These are phyloP conservation scores for Aspergillus neoniger DNA, from an alignment of 2,329 filamentous ascomycete genomes.

Conservation along the genomic window DNA sequence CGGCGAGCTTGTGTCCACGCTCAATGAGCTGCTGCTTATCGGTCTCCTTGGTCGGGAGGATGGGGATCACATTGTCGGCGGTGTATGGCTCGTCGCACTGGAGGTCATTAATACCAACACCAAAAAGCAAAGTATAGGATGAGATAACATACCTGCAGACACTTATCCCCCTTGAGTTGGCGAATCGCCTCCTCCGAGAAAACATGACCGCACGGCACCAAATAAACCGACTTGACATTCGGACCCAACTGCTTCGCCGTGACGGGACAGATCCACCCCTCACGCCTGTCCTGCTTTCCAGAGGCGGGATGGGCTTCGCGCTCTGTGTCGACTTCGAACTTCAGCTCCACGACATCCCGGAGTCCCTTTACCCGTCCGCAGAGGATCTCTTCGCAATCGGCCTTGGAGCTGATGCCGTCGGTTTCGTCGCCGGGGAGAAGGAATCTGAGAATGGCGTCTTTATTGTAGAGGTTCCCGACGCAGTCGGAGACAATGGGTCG, in stretches of 20 bases:
- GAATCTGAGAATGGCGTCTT: conserved; percentile 79
- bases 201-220: conserved; percentile 93
- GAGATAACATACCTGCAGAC: conserved; percentile 51
- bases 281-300: conserved; percentile 44
- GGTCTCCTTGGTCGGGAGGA: conserved; percentile 69
- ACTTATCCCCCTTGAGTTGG: conserved; percentile 69
- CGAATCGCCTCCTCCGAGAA: conserved; percentile 85
- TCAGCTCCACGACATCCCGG: conserved; percentile 83
- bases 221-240: conserved; percentile 75
- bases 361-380: conserved; percentile 71
- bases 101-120: neutral
- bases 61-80: conserved; percentile 75
- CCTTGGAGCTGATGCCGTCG: conserved; percentile 55
- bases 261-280: conserved; percentile 79
- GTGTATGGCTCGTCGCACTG: conserved; percentile 76
- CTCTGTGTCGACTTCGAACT: conserved; percentile 63
- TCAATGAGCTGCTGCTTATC: conserved; percentile 70
- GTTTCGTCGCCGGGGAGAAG: conserved; percentile 59
- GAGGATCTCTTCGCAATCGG: conserved; percentile 63
- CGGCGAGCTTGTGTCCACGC: conserved; percentile 68
- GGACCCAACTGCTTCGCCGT: conserved; percentile 85
- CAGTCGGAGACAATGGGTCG: conserved; percentile 81
- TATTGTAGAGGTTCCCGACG: conserved; percentile 86
- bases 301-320: conserved; percentile 39
- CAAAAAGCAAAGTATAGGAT: no score